Base-by-base conservation (phyloP, 225 moss, liverwort and hornwort species). In the Pseudisothecium myosuroides region DNA sequence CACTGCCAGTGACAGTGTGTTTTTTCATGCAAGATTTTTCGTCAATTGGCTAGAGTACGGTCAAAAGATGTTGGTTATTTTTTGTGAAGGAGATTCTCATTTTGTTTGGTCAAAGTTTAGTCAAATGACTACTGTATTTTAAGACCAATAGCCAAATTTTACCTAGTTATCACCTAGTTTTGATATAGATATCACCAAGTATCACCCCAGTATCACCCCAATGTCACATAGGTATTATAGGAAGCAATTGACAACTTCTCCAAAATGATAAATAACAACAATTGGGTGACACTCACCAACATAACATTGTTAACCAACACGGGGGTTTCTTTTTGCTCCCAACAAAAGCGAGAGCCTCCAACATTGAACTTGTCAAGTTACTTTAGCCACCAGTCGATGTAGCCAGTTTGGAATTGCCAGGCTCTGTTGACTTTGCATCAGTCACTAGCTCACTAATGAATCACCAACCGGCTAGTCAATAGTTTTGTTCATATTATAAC, bases 61-160 rank as follows among this genome's bases (percentile, higher is more conserved):
- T 2, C 4, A 17, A 39, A 73, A 18, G 29, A 29, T 31, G 31
- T 23, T 31, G 45, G 11, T 10, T 73, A 6, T 28, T 17, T 72
- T 43, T 10, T 1, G 11, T n/a, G 24, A 63, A 15, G 5, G 6
- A 73, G 17, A 29, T 28, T 18, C 29, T 47, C 31, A 31, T 74
- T 74, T 18, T 6, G 0, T 1, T 5, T 0, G 0, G 18, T 31
- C 18, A 11, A 47, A 47, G 19, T n/a, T n/a, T 4, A 31, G 73
- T 11, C 1, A 29, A 3, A 47, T 73, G 5, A 4, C 3, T 28
- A 6, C 3, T 28, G 3, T 28, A 29, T 10, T 43, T 5, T 4
- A 45, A 73, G 45, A 43, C 3, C 10, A 6, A 17, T 10, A 28
- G 1, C 16, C 43, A 27, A 72, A 16, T 14, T 5, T 72, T 27